Evolutionary conservation across 768 basidiomycete genomes (phyloP).

Genomic region (Leccinum disarticulatum): DNA sequence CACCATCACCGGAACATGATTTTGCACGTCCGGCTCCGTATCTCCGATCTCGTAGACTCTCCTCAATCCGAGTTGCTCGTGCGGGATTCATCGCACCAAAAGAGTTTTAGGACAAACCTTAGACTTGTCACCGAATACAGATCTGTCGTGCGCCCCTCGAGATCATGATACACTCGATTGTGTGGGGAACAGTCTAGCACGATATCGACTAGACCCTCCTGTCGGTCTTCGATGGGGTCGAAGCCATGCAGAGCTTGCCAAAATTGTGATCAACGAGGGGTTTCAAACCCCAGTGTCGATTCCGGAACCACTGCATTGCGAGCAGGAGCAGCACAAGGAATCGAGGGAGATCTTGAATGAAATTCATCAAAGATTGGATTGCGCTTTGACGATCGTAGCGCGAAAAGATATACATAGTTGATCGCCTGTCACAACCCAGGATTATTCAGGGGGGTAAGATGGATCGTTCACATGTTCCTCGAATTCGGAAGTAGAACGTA

Average conservation of each 20-base stretch:
- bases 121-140: constrained; percentile 1
- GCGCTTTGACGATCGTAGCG: constrained; percentile 1
- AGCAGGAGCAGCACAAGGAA: constrained; percentile 8
- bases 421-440: neutral
- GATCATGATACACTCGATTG: neutral
- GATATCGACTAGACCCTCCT: neutral
- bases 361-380: neutral
- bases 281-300: constrained; percentile 11
- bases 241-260: neutral
- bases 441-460: neutral
- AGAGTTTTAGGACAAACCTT: neutral
- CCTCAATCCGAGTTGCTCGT: neutral
- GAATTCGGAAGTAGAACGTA: neutral
- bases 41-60: too few species aligned
- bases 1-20: too few species aligned
- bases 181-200: neutral
- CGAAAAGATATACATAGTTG: neutral
- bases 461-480: neutral
- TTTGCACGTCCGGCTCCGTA: too few species aligned
- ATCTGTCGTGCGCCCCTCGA: constrained; percentile 9
- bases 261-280: neutral
- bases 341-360: neutral
- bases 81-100: neutral
- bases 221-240: neutral
- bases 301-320: constrained; percentile 9